Conservation (phyloP, 768 basidiomycete species). For the Russula dissimulans region DNA sequence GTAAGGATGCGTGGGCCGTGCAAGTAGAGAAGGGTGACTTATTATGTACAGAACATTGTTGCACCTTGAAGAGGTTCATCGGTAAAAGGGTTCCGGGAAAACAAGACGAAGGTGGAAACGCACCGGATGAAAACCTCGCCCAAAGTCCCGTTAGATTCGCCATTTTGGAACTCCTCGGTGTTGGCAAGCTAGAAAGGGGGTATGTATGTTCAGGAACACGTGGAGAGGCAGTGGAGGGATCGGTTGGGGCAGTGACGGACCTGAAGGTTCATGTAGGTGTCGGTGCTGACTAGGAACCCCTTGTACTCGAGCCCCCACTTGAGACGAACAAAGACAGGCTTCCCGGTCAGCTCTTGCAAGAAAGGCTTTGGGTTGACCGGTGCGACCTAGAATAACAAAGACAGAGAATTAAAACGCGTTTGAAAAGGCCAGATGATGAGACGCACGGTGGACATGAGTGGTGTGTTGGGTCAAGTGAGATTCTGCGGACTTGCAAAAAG, state of each 20-base stretch:
- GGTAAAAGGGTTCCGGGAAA: slow-evolving; percentile 12
- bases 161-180: slow-evolving; percentile 96
- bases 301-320: slow-evolving; percentile 99
- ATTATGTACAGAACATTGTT: slow-evolving; percentile 97
- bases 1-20: neutral
- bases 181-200: slow-evolving; percentile 73
- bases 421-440: neutral
- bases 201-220: neutral
- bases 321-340: slow-evolving; percentile 87
- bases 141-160: slow-evolving; percentile 89
- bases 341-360: slow-evolving; percentile 96
- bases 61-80: slow-evolving; percentile 42
- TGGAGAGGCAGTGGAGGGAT: neutral
- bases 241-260: slow-evolving; percentile 32
- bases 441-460: slow-evolving; percentile 61
- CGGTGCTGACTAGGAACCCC: slow-evolving; percentile 96
- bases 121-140: slow-evolving; percentile 98
- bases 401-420: neutral
- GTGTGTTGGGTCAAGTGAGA: slow-evolving; percentile 14
- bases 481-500: slow-evolving; percentile 28
- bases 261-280: slow-evolving; percentile 99
- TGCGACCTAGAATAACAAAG: slow-evolving; percentile 44
- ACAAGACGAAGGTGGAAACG: slow-evolving; percentile 23
- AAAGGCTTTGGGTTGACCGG: slow-evolving; percentile 99
- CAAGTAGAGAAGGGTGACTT: slow-evolving; percentile 37